Evolutionary conservation across 345 rosid species (phyloP).

Genomic region (Eucalyptus tenuipes): DNA sequence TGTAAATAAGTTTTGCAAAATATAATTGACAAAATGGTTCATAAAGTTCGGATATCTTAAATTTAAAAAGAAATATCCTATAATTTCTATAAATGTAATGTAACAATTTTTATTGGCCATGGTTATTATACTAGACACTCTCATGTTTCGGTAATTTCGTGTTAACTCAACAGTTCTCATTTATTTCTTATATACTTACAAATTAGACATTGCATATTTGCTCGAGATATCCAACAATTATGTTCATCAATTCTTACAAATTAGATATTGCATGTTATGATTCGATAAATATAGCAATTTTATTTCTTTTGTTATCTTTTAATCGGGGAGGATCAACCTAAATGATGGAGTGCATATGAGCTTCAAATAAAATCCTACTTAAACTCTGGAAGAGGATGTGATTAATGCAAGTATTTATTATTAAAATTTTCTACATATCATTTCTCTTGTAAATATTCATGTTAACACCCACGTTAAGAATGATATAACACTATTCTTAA

Average conservation of each 20-base stretch:
- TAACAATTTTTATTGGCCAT: not conserved
- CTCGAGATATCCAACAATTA: rapidly evolving
- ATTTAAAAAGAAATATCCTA: not conserved
- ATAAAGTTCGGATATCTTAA: not conserved
- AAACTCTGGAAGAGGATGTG: not conserved
- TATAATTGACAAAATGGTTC: not conserved
- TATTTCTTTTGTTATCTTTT: not conserved
- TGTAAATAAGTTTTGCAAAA: too few species aligned
- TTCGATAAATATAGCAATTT: not conserved
- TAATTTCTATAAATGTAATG: not conserved
- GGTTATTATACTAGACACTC: not conserved
- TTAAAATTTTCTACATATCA: not conserved
- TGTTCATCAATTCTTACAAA: too few species aligned
- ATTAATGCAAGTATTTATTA: not conserved
- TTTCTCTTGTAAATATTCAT: not conserved
- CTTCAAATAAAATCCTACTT: not conserved
- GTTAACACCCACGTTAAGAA: not conserved
- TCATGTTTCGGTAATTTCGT: rapidly evolving
- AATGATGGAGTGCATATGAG: not conserved
- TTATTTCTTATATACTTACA: too few species aligned
- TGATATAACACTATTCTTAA: not conserved
- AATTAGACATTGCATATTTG: not conserved
- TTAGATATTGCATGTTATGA: not conserved
- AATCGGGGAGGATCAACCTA: not conserved
- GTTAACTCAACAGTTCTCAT: not conserved